phyloP scores from a whole-genome alignment of 345 rosid species.

The Citrus sp. region DNA sequence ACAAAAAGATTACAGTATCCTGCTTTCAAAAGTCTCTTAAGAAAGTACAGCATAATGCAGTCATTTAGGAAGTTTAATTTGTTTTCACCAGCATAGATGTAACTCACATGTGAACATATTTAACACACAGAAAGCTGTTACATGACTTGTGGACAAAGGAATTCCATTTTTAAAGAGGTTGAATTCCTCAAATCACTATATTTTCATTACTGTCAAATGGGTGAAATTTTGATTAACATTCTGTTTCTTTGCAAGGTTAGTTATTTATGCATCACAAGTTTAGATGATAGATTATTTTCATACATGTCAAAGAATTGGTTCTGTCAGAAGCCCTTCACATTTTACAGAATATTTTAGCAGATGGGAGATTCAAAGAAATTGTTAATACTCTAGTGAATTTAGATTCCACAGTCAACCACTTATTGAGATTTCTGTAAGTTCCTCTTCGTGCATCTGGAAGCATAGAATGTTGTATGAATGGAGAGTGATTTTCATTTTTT shows the following conservation, averaged over 20 bases:
- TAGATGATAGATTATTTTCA: background rate
- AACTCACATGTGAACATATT: background rate
- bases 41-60: background rate
- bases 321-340: conserved; percentile 32
- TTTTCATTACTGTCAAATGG: background rate
- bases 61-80: background rate
- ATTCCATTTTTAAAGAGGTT: background rate
- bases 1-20: conserved; percentile 72
- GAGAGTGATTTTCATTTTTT: conserved; percentile 12
- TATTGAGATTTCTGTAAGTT: conserved; percentile 78
- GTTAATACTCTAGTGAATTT: conserved; percentile 38
- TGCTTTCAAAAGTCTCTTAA: conserved; percentile 8
- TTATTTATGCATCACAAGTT: background rate
- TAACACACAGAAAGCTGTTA: background rate
- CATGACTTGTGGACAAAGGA: background rate
- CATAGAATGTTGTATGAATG: conserved; percentile 13
- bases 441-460: conserved; percentile 10
- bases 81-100: background rate
- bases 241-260: background rate
- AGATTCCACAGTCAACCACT: conserved; percentile 51
- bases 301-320: background rate
- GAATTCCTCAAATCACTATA: background rate
- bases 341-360: conserved; percentile 58
- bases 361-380: conserved; percentile 65
- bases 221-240: background rate